Conservation (phyloP, 352 stramenopile species). For the Globisporangium spinosum region DNA sequence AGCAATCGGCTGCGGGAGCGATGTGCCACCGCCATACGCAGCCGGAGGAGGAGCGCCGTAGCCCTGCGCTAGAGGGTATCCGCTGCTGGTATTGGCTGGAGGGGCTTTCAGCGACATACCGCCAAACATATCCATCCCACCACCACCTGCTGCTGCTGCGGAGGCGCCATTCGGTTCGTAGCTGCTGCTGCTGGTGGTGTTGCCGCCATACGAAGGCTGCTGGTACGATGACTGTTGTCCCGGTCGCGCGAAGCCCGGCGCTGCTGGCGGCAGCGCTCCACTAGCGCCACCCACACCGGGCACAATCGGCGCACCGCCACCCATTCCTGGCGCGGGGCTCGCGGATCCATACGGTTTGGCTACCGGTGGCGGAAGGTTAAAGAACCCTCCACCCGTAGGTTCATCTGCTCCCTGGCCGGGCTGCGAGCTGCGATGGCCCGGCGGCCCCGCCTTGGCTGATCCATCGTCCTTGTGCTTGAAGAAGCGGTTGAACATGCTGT, state of each 20-base stretch:
- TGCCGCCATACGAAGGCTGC: constrained; percentile 18
- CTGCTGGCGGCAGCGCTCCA: constrained; percentile 15
- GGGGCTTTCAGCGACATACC: constrained; percentile 64
- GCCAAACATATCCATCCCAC: constrained; percentile 62
- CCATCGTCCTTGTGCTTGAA: constrained; percentile 84
- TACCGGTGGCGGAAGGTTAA: constrained; percentile 76
- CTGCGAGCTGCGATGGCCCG: constrained; percentile 48
- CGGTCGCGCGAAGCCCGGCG: constrained; percentile 12
- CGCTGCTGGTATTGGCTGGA: constrained; percentile 4
- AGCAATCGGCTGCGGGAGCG: constrained; percentile 4
- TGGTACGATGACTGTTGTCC: constrained; percentile 10
- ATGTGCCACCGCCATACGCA: constrained; percentile 16
- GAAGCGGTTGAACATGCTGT: constrained; percentile 69
- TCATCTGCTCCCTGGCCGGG: constrained; percentile 23
- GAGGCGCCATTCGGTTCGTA: constrained; percentile 14
- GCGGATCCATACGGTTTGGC: constrained; percentile 34
- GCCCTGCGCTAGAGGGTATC: constrained; percentile 7
- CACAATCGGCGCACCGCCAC: constrained; percentile 3
- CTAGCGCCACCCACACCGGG: neutral
- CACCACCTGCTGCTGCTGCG: constrained; percentile 8
- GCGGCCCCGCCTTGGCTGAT: constrained; percentile 43
- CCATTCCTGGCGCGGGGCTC: constrained; percentile 10
- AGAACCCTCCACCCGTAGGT: constrained; percentile 68
- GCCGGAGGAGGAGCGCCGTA: constrained; percentile 26
- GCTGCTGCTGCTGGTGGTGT: constrained; percentile 8